Evolutionary conservation across 2,329 filamentous ascomycete species (phyloP).

Genomic region (Cytospora piceae): DNA sequence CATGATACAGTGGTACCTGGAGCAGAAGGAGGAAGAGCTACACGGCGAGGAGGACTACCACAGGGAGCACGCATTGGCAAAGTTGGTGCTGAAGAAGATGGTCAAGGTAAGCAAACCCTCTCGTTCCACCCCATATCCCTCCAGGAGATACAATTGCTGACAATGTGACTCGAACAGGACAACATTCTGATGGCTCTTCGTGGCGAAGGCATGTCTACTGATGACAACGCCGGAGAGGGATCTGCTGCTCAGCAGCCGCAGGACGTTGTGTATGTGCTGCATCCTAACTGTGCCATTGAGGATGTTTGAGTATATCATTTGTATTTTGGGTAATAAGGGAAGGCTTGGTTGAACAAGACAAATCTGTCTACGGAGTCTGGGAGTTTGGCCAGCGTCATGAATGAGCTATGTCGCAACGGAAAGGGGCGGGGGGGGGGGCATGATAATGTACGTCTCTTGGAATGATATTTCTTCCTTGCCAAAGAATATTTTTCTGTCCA

Average conservation of each 20-base stretch:
- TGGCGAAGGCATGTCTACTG: conserved; percentile 60
- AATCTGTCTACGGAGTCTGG: conserved; percentile 13
- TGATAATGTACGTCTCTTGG: conserved; percentile 19
- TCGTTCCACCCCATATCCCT: not conserved
- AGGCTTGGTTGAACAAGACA: not conserved
- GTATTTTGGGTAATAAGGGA: not conserved
- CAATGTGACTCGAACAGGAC: conserved; percentile 59
- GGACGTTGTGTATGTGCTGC: conserved; percentile 79
- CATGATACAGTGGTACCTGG: conserved; percentile 86
- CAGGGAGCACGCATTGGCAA: conserved; percentile 70
- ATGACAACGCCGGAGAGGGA: conserved; percentile 47
- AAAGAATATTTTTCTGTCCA: not conserved
- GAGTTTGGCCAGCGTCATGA: conserved; percentile 14
- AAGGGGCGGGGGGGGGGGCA: conserved; percentile 1
- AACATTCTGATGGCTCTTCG: conserved; percentile 85
- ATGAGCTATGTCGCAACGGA: conserved; percentile 10
- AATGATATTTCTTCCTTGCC: conserved; percentile 2
- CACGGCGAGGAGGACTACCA: conserved; percentile 81
- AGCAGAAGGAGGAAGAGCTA: conserved; percentile 85
- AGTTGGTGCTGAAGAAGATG: conserved; percentile 92
- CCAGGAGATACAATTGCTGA: conserved; percentile 35
- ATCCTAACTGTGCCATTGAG: conserved; percentile 91
- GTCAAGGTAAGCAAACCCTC: conserved; percentile 72
- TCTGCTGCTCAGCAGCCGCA: conserved; percentile 47
- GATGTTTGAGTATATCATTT: conserved; percentile 46